Percentiles rank a stretch among this genome's conserved stretches.
Conservation (phyloP, 1,139 yeast genomes). For the Saccharomyces hybrid region DNA sequence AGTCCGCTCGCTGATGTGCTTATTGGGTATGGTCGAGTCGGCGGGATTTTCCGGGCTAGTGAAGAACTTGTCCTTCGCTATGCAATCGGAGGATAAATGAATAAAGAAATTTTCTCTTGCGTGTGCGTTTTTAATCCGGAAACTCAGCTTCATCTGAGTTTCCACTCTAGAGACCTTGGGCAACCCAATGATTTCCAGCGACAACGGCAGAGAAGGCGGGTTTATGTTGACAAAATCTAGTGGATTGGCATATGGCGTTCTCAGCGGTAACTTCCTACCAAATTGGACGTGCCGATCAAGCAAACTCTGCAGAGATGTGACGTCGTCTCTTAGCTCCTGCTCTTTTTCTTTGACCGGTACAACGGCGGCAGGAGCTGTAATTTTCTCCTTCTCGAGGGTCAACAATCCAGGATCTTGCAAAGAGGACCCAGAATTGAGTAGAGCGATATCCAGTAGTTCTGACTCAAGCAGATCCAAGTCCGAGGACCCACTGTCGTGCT, state of each 20-base stretch:
- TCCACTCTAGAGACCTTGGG: slow-evolving; percentile 87
- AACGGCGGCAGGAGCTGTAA: background rate
- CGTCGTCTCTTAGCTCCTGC: background rate
- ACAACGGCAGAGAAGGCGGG: slow-evolving; percentile 46
- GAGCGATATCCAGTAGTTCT: background rate
- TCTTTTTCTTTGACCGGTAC: background rate
- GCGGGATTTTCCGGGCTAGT: background rate
- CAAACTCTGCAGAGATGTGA: background rate
- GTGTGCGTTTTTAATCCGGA: slow-evolving; percentile 49
- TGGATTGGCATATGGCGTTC: slow-evolving; percentile 17
- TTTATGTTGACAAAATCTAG: slow-evolving; percentile 22
- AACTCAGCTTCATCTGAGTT: slow-evolving; percentile 77
- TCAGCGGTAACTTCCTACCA: slow-evolving; percentile 22
- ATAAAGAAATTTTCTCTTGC: slow-evolving; percentile 35
- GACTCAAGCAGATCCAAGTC: background rate
- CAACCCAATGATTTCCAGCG: slow-evolving; percentile 50
- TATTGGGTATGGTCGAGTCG: slow-evolving; percentile 47
- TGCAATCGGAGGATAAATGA: slow-evolving; percentile 78
- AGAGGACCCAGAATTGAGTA: background rate
- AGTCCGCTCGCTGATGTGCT: slow-evolving; percentile 39
- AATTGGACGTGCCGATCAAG: slow-evolving; percentile 7
- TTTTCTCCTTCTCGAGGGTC: background rate
- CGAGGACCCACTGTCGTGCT: background rate
- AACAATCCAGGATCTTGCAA: background rate
- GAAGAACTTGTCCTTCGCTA: slow-evolving; percentile 62